These are phyloP conservation scores for Hanseniaspora vineae DNA, from an alignment of 805 yeast species.

Conservation along the genomic window DNA sequence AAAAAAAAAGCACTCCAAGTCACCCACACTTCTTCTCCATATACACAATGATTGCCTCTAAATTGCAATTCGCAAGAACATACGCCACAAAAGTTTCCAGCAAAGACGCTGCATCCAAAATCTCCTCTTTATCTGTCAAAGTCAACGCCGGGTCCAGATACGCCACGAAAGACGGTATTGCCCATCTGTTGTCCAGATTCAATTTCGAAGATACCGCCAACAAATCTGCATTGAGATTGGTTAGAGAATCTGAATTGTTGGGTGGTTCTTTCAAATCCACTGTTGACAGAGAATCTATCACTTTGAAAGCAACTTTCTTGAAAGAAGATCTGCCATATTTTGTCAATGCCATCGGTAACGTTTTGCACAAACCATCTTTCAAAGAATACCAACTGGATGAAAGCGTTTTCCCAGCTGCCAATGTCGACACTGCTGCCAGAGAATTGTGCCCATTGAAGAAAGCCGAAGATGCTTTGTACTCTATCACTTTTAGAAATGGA, in stretches of 20 bases:
- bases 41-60: constrained; percentile 6
- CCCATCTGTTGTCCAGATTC: constrained; percentile 76
- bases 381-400: constrained; percentile 77
- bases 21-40: neutral
- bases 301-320: constrained; percentile 70
- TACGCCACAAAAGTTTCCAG: constrained; percentile 34
- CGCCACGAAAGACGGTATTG: constrained; percentile 57
- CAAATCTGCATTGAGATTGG: constrained; percentile 82
- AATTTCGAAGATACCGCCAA: constrained; percentile 70
- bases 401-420: constrained; percentile 68
- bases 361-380: constrained; percentile 55
- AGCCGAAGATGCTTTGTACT: constrained; percentile 71
- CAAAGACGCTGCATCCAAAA: constrained; percentile 48
- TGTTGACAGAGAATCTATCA: constrained; percentile 75
- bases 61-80: constrained; percentile 20
- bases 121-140: constrained; percentile 67
- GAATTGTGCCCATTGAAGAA: constrained; percentile 36
- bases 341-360: constrained; percentile 73
- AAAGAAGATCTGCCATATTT: constrained; percentile 84
- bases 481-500: constrained; percentile 73
- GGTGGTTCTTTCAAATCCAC: constrained; percentile 67
- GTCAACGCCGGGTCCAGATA: constrained; percentile 81
- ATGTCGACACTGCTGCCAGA: constrained; percentile 46
- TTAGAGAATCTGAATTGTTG: constrained; percentile 86
- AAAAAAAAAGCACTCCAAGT: neutral